Conservation (phyloP, 495 filamentous ascomycete genomes). For the Usnea hakonensis region DNA sequence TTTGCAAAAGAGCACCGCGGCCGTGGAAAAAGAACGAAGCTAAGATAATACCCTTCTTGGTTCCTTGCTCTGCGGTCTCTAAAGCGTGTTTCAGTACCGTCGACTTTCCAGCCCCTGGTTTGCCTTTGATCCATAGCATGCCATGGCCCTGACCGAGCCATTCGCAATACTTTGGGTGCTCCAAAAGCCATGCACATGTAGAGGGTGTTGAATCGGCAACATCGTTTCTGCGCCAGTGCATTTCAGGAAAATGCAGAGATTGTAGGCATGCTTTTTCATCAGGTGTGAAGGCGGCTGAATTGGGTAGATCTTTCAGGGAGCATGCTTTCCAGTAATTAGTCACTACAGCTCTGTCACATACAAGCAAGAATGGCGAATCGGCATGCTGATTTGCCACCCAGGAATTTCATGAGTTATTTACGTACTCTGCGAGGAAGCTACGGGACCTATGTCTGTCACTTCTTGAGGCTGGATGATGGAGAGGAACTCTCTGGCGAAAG, state of each 20-base stretch:
- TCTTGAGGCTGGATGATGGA: neutral
- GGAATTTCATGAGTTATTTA: no score
- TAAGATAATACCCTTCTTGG: neutral
- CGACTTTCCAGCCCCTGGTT: conserved; percentile 23
- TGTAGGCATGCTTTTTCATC: conserved; percentile 6
- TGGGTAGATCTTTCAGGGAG: neutral
- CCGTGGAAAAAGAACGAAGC: conserved; percentile 9
- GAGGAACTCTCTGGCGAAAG: neutral
- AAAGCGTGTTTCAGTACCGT: conserved; percentile 16
- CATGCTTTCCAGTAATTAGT: neutral
- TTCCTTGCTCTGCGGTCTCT: neutral
- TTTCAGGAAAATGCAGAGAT: conserved; percentile 14
- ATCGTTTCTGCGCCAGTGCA: conserved; percentile 13
- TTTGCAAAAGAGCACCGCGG: neutral
- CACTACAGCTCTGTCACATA: no score
- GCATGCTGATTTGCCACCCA: no score
- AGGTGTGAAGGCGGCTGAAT: neutral
- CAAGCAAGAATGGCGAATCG: no score
- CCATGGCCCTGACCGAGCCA: conserved; percentile 8
- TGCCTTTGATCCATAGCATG: conserved; percentile 24
- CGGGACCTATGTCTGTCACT: neutral
- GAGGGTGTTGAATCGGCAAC: conserved; percentile 5
- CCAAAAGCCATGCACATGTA: conserved; percentile 19
- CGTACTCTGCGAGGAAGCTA: no score
- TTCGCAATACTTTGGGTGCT: neutral